A percentile compares a stretch with the other conserved stretches of the same genome.
phyloP scores from a whole-genome alignment of 2,329 filamentous ascomycete species.

The Claviceps arundinis region DNA sequence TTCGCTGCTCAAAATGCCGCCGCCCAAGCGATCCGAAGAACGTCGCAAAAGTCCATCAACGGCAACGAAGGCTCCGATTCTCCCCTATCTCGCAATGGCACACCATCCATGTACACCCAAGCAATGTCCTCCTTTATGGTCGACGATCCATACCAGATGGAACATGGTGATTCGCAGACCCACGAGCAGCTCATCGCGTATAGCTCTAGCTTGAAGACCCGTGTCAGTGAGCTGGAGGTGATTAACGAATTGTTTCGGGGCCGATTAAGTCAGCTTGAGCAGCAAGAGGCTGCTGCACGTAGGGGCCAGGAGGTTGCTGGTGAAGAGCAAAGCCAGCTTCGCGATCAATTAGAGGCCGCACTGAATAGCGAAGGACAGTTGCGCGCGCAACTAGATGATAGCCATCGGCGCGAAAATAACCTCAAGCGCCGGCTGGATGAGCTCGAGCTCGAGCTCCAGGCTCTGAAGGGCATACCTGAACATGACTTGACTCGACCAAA shows the following conservation, averaged over 20 bases:
- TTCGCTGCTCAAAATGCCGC: conserved; percentile 35
- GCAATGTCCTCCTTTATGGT: conserved; percentile 72
- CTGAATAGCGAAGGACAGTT: conserved; percentile 31
- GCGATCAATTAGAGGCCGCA: conserved; percentile 38
- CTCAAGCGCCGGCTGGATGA: conserved; percentile 75
- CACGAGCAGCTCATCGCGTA: conserved; percentile 69
- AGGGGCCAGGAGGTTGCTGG: conserved; percentile 43
- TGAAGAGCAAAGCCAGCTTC: conserved; percentile 42
- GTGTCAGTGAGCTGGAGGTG: conserved; percentile 87
- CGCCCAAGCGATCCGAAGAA: conserved; percentile 40
- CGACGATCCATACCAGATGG: conserved; percentile 50
- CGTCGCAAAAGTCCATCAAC: conserved; percentile 59
- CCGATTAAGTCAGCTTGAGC: conserved; percentile 65
- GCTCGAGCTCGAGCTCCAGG: conserved; percentile 47
- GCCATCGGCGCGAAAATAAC: conserved; percentile 64
- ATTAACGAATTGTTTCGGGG: conserved; percentile 78
- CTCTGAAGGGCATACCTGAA: conserved; percentile 9
- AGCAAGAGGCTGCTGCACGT: conserved; percentile 56
- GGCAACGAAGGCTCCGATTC: conserved; percentile 66
- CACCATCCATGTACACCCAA: conserved; percentile 61
- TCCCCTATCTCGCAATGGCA: conserved; percentile 66
- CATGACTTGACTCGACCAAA: conserved; percentile 6
- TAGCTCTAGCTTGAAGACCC: conserved; percentile 83
- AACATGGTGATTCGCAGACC: conserved; percentile 53
- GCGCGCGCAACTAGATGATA: conserved; percentile 57